These are phyloP conservation scores for Kwoniella dendrophila DNA, from an alignment of 768 basidiomycete genomes.

Conservation along the genomic window DNA sequence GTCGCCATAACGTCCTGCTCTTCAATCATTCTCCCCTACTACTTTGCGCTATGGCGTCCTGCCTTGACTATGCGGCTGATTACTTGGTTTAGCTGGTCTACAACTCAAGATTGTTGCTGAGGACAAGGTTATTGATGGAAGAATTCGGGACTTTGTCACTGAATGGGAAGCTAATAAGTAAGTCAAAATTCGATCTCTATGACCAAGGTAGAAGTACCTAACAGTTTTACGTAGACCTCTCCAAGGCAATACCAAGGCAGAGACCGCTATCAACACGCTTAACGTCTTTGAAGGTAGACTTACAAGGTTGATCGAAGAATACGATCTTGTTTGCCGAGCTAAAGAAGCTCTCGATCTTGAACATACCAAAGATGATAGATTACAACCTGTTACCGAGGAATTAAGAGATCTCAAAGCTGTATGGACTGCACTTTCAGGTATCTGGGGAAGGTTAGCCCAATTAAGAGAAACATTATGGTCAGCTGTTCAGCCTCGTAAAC, in stretches of 20 bases:
- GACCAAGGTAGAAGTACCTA: background rate
- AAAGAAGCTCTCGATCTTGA: constrained; percentile 97
- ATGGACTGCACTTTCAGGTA: constrained; percentile 96
- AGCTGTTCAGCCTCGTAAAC: constrained; percentile 87
- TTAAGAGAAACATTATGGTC: constrained; percentile 86
- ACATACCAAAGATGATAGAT: constrained; percentile 70
- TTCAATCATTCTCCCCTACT: background rate
- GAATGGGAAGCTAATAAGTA: constrained; percentile 93
- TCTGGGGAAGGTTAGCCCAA: constrained; percentile 91
- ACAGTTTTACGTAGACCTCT: constrained; percentile 66
- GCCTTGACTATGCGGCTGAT: constrained; percentile 1
- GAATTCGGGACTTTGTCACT: constrained; percentile 81
- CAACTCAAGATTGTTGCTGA: constrained; percentile 99
- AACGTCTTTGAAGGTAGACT: constrained; percentile 92
- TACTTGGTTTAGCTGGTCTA: constrained; percentile 70
- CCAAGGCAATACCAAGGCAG: constrained; percentile 93
- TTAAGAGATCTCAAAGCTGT: constrained; percentile 94
- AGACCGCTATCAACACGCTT: constrained; percentile 93
- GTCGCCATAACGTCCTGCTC: no score
- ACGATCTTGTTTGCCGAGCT: constrained; percentile 90
- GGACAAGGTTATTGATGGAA: constrained; percentile 96
- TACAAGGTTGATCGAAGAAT: constrained; percentile 86
- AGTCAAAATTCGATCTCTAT: background rate
- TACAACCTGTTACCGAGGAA: constrained; percentile 94
- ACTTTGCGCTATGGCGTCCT: background rate